Percentiles rank a stretch among this genome's conserved stretches.
These are phyloP conservation scores for Ascochyta lentis DNA, from an alignment of 2,329 filamentous ascomycete genomes.

Conservation along the genomic window DNA sequence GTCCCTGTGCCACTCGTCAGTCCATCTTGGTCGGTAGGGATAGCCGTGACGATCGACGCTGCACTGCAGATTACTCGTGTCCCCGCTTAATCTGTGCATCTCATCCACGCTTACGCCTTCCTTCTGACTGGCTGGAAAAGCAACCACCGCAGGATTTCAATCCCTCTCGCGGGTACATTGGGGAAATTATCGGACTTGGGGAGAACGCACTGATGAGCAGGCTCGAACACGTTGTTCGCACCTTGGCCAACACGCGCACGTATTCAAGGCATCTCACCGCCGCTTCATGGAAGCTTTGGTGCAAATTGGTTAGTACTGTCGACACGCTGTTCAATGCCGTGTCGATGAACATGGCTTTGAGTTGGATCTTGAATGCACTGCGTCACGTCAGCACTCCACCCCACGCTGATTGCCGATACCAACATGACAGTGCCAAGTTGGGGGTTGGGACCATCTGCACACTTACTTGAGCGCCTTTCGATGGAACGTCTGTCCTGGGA, in stretches of 20 bases:
- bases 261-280: conserved; percentile 76
- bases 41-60: conserved; percentile 24
- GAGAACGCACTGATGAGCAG: conserved; percentile 65
- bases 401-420: not conserved
- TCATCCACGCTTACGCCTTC: conserved; percentile 11
- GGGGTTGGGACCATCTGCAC: not conserved
- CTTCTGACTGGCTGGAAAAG: conserved; percentile 20
- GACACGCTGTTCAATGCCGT: conserved; percentile 74
- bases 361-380: conserved; percentile 79
- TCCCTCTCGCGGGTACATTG: conserved; percentile 2
- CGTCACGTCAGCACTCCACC: conserved; percentile 19
- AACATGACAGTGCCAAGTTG: not conserved
- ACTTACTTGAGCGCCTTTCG: conserved; percentile 75
- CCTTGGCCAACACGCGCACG: conserved; percentile 63
- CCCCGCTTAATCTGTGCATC: conserved; percentile 21
- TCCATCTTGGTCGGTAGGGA: conserved; percentile 17
- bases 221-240: conserved; percentile 62
- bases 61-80: conserved; percentile 21
- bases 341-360: conserved; percentile 84
- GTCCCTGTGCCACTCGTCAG: conserved; percentile 58
- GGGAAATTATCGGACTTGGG: conserved; percentile 10
- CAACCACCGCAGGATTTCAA: conserved; percentile 20
- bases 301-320: conserved; percentile 77
- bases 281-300: conserved; percentile 76
- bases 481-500: conserved; percentile 78